Evolutionary conservation across 495 filamentous ascomycete species (phyloP).

Genomic region (Cladorrhinum samala): DNA sequence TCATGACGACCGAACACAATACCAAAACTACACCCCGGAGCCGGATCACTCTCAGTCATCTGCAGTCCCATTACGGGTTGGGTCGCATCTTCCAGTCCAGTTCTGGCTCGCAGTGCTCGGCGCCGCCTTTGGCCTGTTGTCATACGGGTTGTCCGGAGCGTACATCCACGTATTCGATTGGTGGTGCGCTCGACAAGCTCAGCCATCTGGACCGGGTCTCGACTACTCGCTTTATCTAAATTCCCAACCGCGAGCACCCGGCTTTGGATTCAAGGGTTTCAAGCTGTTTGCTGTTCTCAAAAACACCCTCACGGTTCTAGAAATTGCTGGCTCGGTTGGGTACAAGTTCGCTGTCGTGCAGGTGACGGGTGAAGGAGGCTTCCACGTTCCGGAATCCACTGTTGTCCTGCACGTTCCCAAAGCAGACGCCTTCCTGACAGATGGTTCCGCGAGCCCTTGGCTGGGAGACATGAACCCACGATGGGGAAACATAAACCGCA

Average conservation of each 20-base stretch:
- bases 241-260: slow-evolving; percentile 4
- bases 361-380: not conserved
- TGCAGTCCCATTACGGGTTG: not conserved
- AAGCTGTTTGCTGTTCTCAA: not conserved
- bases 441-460: slow-evolving; percentile 7
- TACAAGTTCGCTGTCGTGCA: slow-evolving; percentile 6
- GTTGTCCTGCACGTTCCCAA: not conserved
- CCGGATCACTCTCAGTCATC: not conserved
- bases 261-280: slow-evolving; percentile 6
- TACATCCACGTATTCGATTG: slow-evolving; percentile 5
- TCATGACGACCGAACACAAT: not conserved
- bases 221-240: slow-evolving; percentile 10
- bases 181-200: slow-evolving; percentile 2
- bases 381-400: not conserved
- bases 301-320: not conserved
- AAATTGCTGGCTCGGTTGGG: not conserved
- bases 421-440: not conserved
- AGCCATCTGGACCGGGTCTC: not conserved
- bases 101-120: slow-evolving; percentile 7
- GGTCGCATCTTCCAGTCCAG: slow-evolving; percentile 1
- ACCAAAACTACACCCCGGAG: not conserved
- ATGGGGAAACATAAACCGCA: not conserved
- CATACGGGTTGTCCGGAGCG: not conserved
- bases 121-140: slow-evolving; percentile 1
- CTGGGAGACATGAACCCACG: not conserved